Conservation (phyloP, 768 basidiomycete species). For the Mycena capillaripes region DNA sequence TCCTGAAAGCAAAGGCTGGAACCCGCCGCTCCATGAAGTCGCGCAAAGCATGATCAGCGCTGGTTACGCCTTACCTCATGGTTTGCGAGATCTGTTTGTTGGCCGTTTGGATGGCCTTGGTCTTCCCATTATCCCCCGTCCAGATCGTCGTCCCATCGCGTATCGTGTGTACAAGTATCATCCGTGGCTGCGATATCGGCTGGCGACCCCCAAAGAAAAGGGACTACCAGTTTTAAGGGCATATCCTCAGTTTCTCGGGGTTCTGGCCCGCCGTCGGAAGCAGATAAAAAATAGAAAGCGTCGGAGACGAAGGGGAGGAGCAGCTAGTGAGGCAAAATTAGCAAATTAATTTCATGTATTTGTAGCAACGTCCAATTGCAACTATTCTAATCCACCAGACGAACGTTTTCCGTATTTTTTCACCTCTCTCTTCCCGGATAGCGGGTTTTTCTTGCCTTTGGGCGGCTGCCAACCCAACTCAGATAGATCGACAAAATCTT, state of each 20-base stretch:
- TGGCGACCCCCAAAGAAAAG: constrained; percentile 25
- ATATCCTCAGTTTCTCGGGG: constrained; percentile 13
- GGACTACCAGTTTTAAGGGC: constrained; percentile 19
- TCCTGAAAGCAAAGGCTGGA: constrained; percentile 41
- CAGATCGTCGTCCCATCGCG: constrained; percentile 6
- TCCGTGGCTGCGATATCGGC: constrained; percentile 8
- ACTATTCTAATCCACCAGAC: not conserved
- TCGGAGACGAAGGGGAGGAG: not conserved
- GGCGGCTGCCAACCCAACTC: constrained; percentile 2
- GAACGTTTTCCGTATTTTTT: constrained; percentile 16
- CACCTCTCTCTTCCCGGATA: not conserved
- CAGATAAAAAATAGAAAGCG: not conserved
- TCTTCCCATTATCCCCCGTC: constrained; percentile 1
- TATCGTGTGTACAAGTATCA: not conserved
- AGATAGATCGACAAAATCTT: constrained; percentile 21
- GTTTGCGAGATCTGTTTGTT: constrained; percentile 55
- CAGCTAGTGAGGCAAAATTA: not conserved
- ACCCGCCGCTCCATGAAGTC: constrained; percentile 53
- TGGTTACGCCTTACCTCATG: constrained; percentile 57
- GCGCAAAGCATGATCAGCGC: constrained; percentile 53
- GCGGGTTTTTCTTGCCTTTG: constrained; percentile 14
- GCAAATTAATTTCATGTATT: not conserved
- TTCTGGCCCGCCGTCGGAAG: not conserved
- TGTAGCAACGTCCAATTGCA: constrained; percentile 3
- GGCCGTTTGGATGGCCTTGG: constrained; percentile 40